phyloP scores from a whole-genome alignment of 306 rosid species.

The Abrus pulchellus region DNA sequence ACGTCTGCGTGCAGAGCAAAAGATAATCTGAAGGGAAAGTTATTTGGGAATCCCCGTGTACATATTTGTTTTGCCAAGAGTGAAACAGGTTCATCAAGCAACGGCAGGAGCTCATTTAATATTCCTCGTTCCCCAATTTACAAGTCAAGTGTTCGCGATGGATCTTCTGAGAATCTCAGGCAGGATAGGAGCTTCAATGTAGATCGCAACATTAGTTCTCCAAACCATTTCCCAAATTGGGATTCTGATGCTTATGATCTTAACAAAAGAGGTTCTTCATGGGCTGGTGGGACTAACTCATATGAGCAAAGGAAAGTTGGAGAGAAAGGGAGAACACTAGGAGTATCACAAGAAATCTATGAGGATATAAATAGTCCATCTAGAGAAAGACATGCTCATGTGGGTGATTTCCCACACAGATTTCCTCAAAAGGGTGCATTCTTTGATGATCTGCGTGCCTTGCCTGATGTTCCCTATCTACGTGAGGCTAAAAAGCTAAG shows the following conservation, averaged over 20 bases:
- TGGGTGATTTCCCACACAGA: constrained; percentile 61
- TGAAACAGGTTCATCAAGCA: constrained; percentile 76
- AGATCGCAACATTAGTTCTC: constrained; percentile 62
- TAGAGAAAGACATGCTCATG: constrained; percentile 64
- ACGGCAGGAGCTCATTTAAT: constrained; percentile 73
- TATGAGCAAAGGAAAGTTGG: constrained; percentile 69
- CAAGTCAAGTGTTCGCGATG: constrained; percentile 59
- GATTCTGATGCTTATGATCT: constrained; percentile 67
- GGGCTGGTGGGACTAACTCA: constrained; percentile 61
- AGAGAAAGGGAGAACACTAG: constrained; percentile 65
- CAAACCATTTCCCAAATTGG: constrained; percentile 58
- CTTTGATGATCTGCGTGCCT: constrained; percentile 75
- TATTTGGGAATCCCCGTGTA: constrained; percentile 95
- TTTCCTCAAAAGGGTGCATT: constrained; percentile 60
- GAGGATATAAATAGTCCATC: constrained; percentile 66
- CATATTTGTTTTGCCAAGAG: constrained; percentile 96
- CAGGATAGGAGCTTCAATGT: constrained; percentile 62
- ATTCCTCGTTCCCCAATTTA: constrained; percentile 68
- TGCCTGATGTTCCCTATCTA: constrained; percentile 63
- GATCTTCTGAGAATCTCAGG: constrained; percentile 62
- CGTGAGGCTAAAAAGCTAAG: constrained; percentile 75
- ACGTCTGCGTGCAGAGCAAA: constrained; percentile 80
- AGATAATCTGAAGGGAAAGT: constrained; percentile 83
- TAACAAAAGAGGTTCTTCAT: constrained; percentile 60
- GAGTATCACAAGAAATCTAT: constrained; percentile 64